Base-by-base conservation (phyloP, 2,329 filamentous ascomycete species). In the Diaporthe aspalathi region DNA sequence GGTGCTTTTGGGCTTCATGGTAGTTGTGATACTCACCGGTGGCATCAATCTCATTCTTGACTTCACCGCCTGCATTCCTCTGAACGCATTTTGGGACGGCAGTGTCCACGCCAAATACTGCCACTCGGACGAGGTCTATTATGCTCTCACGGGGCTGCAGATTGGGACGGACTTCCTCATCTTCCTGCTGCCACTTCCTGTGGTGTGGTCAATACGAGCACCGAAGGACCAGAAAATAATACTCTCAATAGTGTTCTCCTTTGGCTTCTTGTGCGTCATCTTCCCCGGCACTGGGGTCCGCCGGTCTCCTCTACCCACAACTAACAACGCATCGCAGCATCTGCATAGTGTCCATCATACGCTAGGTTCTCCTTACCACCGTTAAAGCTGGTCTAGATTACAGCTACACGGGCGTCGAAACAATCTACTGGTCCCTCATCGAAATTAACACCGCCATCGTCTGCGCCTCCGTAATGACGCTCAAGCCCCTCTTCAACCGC, bases 371-470 rank as follows among this genome's bases (percentile, higher is more conserved):
- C 40, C 70, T 78, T n/a, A 54, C 73, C 35, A 66, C 53, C 38
- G 68, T 62, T n/a, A 47, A 35, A 29, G n/a, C 32, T 32, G 40
- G 71, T 20, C n/a, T 38, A 8, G 78, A 79, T 35, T 54, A 68
- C 24, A 76, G 75, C 3, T 76, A 71, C 72, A 73, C 77, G 24
- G 63, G 72, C 22, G 67, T 74, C 1, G 65, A 68, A 32, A 75
- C 77, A 2, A 74, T 75, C 8, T 72, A 75, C 63, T 79, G 77
- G 78, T 75, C 77, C 2, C 66, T 71, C 11, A 72, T 77, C 65
- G 77, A 79, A 38, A 49, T 76, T n/a, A 77, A 79, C 68, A 75
- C 71, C 5, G 75, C 76, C 70, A 75, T 79, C 24, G 73, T 78
- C 4, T 79, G 77, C 70, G 75, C 76, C 2, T 78, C 77, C 43